A percentile compares a stretch with the other conserved stretches of the same genome.
These are phyloP conservation scores for Fusarium metavorans DNA, from an alignment of 2,329 filamentous ascomycete species.

Conservation along the genomic window DNA sequence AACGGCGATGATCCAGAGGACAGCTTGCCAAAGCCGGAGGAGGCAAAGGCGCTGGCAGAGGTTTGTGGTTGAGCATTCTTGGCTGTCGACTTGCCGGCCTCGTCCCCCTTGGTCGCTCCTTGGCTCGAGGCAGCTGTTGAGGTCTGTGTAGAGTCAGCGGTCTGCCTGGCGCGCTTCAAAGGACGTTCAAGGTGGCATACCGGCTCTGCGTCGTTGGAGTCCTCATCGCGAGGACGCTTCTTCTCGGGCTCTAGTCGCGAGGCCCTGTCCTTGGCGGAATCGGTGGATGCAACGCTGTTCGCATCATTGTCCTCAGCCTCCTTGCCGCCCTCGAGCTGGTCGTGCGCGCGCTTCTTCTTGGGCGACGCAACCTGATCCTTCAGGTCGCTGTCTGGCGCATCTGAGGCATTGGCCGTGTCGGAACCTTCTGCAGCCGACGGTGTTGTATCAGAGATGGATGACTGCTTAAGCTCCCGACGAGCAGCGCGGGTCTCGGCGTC, in stretches of 20 bases:
- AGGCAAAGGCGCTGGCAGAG: conserved; percentile 73
- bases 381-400: conserved; percentile 51
- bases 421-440: conserved; percentile 35
- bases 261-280: conserved; percentile 63
- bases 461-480: conserved; percentile 74
- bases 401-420: conserved; percentile 45
- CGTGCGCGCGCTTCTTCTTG: conserved; percentile 75
- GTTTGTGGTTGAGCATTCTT: conserved; percentile 52
- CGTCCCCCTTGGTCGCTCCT: conserved; percentile 38
- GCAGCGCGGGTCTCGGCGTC: conserved; percentile 74
- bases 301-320: conserved; percentile 57
- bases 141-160: conserved; percentile 33
- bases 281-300: conserved; percentile 56
- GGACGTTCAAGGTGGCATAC: conserved; percentile 45
- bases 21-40: conserved; percentile 76
- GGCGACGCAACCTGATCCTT: conserved; percentile 68
- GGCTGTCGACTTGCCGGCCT: conserved; percentile 36
- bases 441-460: conserved; percentile 67
- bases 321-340: conserved; percentile 66
- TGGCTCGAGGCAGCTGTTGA: conserved; percentile 31
- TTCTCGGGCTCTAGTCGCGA: conserved; percentile 69
- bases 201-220: conserved; percentile 48
- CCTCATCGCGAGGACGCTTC: conserved; percentile 70
- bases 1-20: conserved; percentile 74
- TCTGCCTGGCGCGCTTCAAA: not conserved